These are phyloP conservation scores for Isatis tinctoria DNA, from an alignment of 345 rosid species.

Conservation along the genomic window DNA sequence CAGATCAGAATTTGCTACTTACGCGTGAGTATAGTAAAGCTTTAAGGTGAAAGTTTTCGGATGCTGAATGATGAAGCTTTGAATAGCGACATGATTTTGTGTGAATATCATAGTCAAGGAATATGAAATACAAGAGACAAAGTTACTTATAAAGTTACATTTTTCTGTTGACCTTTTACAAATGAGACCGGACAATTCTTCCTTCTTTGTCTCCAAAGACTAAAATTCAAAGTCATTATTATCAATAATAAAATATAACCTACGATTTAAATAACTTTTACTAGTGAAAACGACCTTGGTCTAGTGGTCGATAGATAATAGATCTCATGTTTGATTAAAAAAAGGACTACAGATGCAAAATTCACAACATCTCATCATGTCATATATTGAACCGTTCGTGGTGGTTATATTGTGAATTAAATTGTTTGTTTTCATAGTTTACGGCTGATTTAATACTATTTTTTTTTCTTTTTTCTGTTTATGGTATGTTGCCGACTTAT, in stretches of 20 bases:
- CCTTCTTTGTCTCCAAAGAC: conserved; percentile 19
- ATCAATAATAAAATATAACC: conserved; percentile 19
- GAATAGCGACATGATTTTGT: conserved; percentile 25
- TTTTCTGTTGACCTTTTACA: conserved; percentile 28
- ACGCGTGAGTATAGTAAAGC: conserved; percentile 28
- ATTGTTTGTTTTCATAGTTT: neutral
- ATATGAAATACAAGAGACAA: conserved; percentile 21
- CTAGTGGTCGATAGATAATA: neutral
- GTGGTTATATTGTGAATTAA: neutral
- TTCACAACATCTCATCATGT: conserved; percentile 25
- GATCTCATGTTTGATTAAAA: conserved; percentile 2
- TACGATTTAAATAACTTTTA: conserved; percentile 10
- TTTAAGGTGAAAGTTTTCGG: conserved; percentile 23
- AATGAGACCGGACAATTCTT: conserved; percentile 6
- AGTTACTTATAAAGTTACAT: conserved; percentile 27
- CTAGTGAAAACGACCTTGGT: conserved; percentile 17
- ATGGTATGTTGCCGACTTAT: conserved; percentile 13
- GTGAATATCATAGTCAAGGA: conserved; percentile 17
- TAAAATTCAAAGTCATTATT: conserved; percentile 28
- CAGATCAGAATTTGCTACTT: conserved; percentile 12
- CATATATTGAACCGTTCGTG: conserved; percentile 13
- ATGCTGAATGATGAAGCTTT: conserved; percentile 31
- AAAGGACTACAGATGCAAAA: neutral
- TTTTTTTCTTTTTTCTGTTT: neutral
- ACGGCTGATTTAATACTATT: neutral